phyloP scores from a whole-genome alignment of 495 filamentous ascomycete species.

The Penicillium cosmopolitanum region DNA sequence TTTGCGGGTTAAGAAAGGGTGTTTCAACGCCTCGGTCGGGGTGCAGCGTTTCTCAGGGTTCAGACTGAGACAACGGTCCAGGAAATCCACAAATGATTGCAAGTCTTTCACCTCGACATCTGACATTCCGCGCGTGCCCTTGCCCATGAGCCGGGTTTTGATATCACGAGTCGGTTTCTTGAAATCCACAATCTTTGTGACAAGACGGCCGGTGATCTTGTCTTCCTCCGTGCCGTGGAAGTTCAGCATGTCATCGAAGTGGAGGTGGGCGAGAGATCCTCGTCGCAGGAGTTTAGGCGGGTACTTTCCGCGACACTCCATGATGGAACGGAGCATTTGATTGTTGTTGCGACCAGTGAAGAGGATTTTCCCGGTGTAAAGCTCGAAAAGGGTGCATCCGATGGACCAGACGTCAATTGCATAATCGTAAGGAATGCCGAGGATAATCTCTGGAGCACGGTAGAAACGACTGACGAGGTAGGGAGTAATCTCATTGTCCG shows the following conservation, averaged over 20 bases:
- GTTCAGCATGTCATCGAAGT: constrained; percentile 87
- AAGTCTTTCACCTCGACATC: constrained; percentile 80
- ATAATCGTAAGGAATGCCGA: constrained; percentile 93
- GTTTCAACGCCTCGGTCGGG: constrained; percentile 81
- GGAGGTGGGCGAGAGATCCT: constrained; percentile 68
- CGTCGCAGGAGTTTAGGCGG: constrained; percentile 83
- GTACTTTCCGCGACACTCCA: constrained; percentile 95
- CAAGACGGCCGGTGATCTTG: constrained; percentile 78
- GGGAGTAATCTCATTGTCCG: constrained; percentile 87
- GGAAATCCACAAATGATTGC: constrained; percentile 77
- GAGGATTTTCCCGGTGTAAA: constrained; percentile 96
- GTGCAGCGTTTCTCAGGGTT: constrained; percentile 94
- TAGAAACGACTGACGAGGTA: constrained; percentile 98
- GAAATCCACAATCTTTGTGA: constrained; percentile 69
- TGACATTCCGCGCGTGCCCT: constrained; percentile 68
- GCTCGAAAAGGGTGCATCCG: constrained; percentile 93
- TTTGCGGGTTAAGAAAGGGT: constrained; percentile 71
- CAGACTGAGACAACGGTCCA: constrained; percentile 83
- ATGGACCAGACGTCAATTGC: constrained; percentile 97
- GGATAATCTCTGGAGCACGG: constrained; percentile 93
- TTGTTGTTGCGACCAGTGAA: constrained; percentile 97
- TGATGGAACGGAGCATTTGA: constrained; percentile 93
- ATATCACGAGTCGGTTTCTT: constrained; percentile 84
- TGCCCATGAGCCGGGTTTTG: constrained; percentile 72
- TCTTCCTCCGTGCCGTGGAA: constrained; percentile 88